Percentiles rank a stretch among this genome's conserved stretches.
Conservation (phyloP, 768 basidiomycete genomes). For the Leccinum uliginosum region DNA sequence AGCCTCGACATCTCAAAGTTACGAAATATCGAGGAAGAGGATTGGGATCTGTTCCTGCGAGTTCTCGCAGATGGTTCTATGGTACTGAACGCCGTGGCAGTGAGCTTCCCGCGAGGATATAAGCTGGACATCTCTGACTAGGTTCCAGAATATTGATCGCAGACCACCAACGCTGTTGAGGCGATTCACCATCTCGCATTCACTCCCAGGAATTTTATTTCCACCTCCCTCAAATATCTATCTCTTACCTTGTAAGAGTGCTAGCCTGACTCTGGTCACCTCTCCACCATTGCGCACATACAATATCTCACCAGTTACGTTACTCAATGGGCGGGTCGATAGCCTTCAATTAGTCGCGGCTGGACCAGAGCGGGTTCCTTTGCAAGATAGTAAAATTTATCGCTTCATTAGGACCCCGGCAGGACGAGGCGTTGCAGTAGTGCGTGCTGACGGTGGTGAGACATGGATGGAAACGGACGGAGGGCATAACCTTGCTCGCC, state of each 20-base stretch:
- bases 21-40: constrained; percentile 62
- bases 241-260: constrained; percentile 45
- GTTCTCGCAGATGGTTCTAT: constrained; percentile 71
- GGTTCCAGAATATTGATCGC: constrained; percentile 75
- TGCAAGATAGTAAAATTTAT: constrained; percentile 51
- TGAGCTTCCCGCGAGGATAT: constrained; percentile 34
- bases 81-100: constrained; percentile 67
- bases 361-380: constrained; percentile 35
- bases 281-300: constrained; percentile 63
- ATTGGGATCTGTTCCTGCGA: constrained; percentile 77
- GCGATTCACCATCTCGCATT: constrained; percentile 70
- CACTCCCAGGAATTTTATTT: constrained; percentile 46
- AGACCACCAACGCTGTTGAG: constrained; percentile 80
- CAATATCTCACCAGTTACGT: constrained; percentile 50
- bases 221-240: constrained; percentile 48
- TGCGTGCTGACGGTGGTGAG: constrained; percentile 59
- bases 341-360: constrained; percentile 45
- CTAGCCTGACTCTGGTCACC: constrained; percentile 54
- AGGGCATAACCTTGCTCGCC: constrained; percentile 45
- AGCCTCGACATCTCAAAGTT: constrained; percentile 36
- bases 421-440: constrained; percentile 67
- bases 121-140: constrained; percentile 3
- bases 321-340: constrained; percentile 58
- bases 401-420: constrained; percentile 76
- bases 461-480: constrained; percentile 52